phyloP scores from a whole-genome alignment of 2,329 filamentous ascomycete species.

The Plenodomus tracheiphilus region DNA sequence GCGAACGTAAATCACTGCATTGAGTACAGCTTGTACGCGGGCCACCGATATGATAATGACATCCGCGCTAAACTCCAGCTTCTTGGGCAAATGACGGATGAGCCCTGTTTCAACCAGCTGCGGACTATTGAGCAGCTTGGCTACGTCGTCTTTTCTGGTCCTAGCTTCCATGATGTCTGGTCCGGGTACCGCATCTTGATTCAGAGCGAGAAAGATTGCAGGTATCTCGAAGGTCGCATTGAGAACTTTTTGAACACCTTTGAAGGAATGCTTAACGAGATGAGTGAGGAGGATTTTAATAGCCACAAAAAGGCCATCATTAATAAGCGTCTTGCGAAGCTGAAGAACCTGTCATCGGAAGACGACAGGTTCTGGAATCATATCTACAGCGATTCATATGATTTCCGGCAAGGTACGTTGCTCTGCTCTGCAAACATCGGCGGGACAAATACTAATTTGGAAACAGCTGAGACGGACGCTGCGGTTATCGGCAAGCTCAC shows the following conservation, averaged over 20 bases:
- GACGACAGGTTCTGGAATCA: constrained; percentile 81
- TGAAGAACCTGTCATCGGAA: constrained; percentile 90
- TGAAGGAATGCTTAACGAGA: constrained; percentile 67
- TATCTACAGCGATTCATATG: constrained; percentile 82
- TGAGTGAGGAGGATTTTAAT: constrained; percentile 85
- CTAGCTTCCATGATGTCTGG: constrained; percentile 73
- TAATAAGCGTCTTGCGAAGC: constrained; percentile 82
- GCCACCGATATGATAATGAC: constrained; percentile 60
- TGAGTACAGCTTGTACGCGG: constrained; percentile 52
- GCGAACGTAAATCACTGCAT: constrained; percentile 72
- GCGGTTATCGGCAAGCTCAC: constrained; percentile 72
- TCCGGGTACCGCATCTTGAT: constrained; percentile 83
- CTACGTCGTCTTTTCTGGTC: constrained; percentile 90
- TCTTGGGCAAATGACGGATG: constrained; percentile 86
- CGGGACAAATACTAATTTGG: no score
- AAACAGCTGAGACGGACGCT: constrained; percentile 73
- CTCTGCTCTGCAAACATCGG: no score
- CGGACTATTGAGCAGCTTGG: constrained; percentile 97
- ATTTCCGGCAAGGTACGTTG: constrained; percentile 84
- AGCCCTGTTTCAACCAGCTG: constrained; percentile 92
- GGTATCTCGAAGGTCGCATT: constrained; percentile 85
- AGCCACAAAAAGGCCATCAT: constrained; percentile 88
- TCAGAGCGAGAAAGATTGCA: constrained; percentile 83
- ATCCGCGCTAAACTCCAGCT: constrained; percentile 78
- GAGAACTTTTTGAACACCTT: constrained; percentile 79